Evolutionary conservation across 108 stramenopile species (phyloP), one percentile per base, ranked within the genome.

Genomic region (Schizochytrium sp.): DNA sequence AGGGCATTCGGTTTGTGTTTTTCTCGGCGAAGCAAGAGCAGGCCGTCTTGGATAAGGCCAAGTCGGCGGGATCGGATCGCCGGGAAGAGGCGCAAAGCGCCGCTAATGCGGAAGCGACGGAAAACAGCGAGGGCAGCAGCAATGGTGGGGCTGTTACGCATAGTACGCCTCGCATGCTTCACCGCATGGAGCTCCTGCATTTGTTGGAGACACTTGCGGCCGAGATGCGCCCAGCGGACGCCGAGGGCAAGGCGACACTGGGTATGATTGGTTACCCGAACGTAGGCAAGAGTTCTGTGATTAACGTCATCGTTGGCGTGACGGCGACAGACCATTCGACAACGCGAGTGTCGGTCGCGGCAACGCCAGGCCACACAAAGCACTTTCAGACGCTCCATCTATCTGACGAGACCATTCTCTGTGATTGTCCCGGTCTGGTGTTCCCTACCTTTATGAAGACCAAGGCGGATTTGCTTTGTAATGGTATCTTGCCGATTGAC

Each of bases 371-470:
- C 47, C 99, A 99, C 92, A 99, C 99, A 0, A 99, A 98, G 91
- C 99, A 99, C 94, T 99, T 99, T 89, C 99, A 99, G 93, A 99
- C 99, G 28, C 94, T 99, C 21, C 91, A 96, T 25, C 87, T 98
- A 19, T 95, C 96, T n/a, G 87, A 94, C 45, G 92, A 95, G 53
- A 95, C 98, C 89, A 94, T 97, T 93, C 95, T 99, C 16, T 98
- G 98, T 91, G 99, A 99, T 95, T 99, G 99, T 92, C 99, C 99
- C 23, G 99, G 99, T 87, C 93, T 99, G 16, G 99, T 99, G 5
- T 99, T 99, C 91, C 99, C 99, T 16, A 96, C 97, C 41, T 98
- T 99, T 92, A 98, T 99, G n/a, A 55, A 58, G 21, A 60, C 83
- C 29, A 44, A 51, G 23, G 90, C 72, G 48, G 90, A 91, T 29